These are phyloP conservation scores for Diaporthe capsici DNA, from an alignment of 2,329 filamentous ascomycete genomes.

Conservation along the genomic window DNA sequence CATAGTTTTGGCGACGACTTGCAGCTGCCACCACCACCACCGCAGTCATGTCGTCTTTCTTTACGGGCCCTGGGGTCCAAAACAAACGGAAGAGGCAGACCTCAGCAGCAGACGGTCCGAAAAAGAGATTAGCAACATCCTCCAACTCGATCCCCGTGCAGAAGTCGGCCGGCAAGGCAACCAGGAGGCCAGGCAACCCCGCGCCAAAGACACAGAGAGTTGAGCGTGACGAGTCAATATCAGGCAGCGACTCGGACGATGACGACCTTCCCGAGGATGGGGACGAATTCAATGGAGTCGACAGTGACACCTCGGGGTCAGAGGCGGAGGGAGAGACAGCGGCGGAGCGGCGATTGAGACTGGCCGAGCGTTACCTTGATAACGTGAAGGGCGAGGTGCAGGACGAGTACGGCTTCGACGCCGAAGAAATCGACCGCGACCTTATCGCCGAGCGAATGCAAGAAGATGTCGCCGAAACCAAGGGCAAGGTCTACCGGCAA, in stretches of 20 bases:
- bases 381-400: conserved; percentile 85
- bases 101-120: conserved; percentile 65
- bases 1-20: conserved; percentile 41
- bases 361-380: conserved; percentile 93
- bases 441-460: conserved; percentile 90
- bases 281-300: conserved; percentile 49
- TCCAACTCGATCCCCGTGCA: conserved; percentile 56
- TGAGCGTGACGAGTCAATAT: conserved; percentile 83
- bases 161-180: conserved; percentile 52
- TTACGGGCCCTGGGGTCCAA: conserved; percentile 87
- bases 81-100: conserved; percentile 88
- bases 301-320: conserved; percentile 74
- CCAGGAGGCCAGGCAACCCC: conserved; percentile 47
- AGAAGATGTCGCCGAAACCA: conserved; percentile 92
- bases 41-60: conserved; percentile 89
- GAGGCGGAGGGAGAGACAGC: conserved; percentile 89
- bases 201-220: conserved; percentile 55
- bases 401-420: conserved; percentile 90
- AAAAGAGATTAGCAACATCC: conserved; percentile 70
- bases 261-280: conserved; percentile 60
- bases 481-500: conserved; percentile 88
- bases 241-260: conserved; percentile 83
- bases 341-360: conserved; percentile 85
- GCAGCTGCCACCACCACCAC: conserved; percentile 44
- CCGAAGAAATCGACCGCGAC: conserved; percentile 92